Evolutionary conservation across 2,329 filamentous ascomycete species (phyloP).

Genomic region (Sporothrix variecibatus): DNA sequence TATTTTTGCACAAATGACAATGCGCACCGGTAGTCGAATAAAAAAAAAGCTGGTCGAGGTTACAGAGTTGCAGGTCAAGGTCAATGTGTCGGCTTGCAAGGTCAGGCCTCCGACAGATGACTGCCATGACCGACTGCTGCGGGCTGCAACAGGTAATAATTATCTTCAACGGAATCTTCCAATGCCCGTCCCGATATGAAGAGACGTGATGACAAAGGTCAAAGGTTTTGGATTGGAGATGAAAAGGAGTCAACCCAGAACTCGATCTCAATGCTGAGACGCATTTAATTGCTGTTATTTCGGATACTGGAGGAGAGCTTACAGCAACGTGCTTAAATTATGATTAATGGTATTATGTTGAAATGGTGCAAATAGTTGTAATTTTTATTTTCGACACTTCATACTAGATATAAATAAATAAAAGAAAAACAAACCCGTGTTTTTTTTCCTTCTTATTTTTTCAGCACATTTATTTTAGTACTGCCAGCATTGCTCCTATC

Average conservation of each 20-base stretch:
- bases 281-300: background rate
- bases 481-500: too few relatives aligned
- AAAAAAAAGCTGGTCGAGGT: background rate
- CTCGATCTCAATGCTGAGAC: background rate
- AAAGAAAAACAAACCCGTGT: too few relatives aligned
- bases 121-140: background rate
- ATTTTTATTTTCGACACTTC: background rate
- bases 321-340: background rate
- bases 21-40: constrained; percentile 7
- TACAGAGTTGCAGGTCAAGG: background rate
- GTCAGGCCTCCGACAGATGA: background rate
- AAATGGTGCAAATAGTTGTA: background rate
- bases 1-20: constrained; percentile 18
- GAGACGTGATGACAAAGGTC: background rate
- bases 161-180: background rate
- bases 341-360: too few relatives aligned
- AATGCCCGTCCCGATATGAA: background rate
- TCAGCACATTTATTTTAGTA: background rate
- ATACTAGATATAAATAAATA: too few relatives aligned
- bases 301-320: too few relatives aligned
- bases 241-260: background rate
- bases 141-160: background rate
- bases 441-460: background rate
- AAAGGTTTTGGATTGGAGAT: background rate
- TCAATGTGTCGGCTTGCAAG: background rate